These are phyloP conservation scores for Tritrichomonas foetus DNA, from an alignment of 208 protist species.

Conservation along the genomic window DNA sequence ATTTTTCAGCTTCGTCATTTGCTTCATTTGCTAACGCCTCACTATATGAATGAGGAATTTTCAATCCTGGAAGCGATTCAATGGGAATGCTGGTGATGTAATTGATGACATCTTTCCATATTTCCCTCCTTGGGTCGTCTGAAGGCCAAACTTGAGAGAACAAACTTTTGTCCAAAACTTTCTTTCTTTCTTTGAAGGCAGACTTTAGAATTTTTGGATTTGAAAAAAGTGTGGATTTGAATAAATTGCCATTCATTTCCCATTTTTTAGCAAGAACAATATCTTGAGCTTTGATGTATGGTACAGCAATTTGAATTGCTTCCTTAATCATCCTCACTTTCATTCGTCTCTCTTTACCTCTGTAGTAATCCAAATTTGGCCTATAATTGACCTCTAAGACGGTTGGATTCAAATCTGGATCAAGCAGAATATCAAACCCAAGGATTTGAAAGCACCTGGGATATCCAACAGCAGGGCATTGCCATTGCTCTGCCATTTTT, in stretches of 20 bases:
- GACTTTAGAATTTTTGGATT: background rate
- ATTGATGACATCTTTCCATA: background rate
- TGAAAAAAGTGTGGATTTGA: no score
- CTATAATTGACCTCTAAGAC: constrained; percentile 30
- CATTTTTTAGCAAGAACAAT: background rate
- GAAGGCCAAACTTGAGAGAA: background rate
- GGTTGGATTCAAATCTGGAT: background rate
- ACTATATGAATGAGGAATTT: background rate
- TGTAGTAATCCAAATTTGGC: background rate
- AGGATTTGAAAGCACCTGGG: constrained; percentile 15
- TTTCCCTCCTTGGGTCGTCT: background rate
- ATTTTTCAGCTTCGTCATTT: no score
- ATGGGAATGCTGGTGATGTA: background rate
- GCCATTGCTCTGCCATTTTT: background rate
- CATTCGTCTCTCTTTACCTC: background rate
- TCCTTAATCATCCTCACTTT: constrained; percentile 14
- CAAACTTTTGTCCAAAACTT: background rate
- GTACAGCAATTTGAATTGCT: background rate
- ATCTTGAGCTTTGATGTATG: background rate
- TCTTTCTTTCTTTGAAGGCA: background rate
- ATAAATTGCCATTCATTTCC: background rate
- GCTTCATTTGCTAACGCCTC: no score
- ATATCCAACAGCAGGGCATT: background rate
- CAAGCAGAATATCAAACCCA: constrained; percentile 33
- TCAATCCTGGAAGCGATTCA: background rate